Base-by-base conservation (phyloP, 2,329 filamentous ascomycete species). In the Trichophyton mentagrophytes region DNA sequence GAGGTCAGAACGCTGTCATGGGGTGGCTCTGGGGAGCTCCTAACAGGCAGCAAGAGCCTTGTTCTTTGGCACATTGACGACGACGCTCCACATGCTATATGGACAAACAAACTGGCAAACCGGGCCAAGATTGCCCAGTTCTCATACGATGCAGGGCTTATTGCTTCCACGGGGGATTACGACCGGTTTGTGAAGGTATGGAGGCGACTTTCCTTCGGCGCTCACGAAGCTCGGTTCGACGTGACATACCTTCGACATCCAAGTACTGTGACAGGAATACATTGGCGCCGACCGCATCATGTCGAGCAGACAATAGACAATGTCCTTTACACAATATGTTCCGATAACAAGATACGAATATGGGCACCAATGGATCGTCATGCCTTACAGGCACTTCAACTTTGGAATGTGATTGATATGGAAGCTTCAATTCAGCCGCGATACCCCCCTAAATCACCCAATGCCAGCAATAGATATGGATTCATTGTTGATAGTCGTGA, bases 111-210 rank as follows among this genome's bases (percentile, higher is more conserved):
- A 47, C 78, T 97, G 5, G 86, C 91, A 1, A 90, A 82, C 68
- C 80, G 86, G 0, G 84, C 84, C 42, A 88, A 88, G 69, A 82
- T 86, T 61, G 90, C 90, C 2, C 78, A 81, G 7, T 85, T 96
- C 66, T 96, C 92, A 1, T 89, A 89, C 64, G 92, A 96, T 71
- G 91, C 89, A 11, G 85, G 86, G 20, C 85, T 95, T 63, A 89
- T 97, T 59, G 92, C 90, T 17, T 91, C 89, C 1, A 82, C 88
- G 11, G 88, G 90, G 47, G 78, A 80, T 57, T 84, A 89, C 69
- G 93, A 97, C 72, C 82, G 86, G 58, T 77, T 97, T 20, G 85
- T 95, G 66, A 97, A 99, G 75, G 82, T 97, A 67, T 99, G 95
- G 93, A 84, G 90, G 64, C 83, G 92, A 59, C 77, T 95, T 25